Conservation (phyloP, 1,139 yeast species). For the Suhomyces bolitotheri region DNA sequence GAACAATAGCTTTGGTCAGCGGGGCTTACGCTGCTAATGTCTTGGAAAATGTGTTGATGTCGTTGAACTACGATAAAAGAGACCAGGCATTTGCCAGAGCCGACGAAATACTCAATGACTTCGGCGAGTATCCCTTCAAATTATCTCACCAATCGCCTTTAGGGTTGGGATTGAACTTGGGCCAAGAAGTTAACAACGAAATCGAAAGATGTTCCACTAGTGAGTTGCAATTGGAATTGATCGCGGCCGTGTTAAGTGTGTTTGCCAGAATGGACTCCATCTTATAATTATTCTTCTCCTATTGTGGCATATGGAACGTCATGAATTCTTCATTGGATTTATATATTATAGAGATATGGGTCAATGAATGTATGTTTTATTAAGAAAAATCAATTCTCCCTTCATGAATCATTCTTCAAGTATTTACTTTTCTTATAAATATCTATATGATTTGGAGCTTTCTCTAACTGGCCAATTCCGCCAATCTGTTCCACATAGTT, state of each 20-base stretch:
- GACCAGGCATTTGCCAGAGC: slow-evolving; percentile 93
- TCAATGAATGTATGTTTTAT: slow-evolving; percentile 7
- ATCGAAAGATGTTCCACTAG: slow-evolving; percentile 53
- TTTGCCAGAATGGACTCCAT: slow-evolving; percentile 62
- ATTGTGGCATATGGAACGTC: slow-evolving; percentile 1
- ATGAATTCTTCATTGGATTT: slow-evolving; percentile 3
- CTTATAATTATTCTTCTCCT: slow-evolving; percentile 24
- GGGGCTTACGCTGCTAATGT: slow-evolving; percentile 97
- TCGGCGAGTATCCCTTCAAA: slow-evolving; percentile 83
- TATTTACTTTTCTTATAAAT: slow-evolving; percentile 21
- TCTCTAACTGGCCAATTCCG: slow-evolving; percentile 22
- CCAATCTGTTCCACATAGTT: slow-evolving; percentile 47
- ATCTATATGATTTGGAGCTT: slow-evolving; percentile 17
- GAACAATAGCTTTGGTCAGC: slow-evolving; percentile 81
- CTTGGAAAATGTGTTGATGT: slow-evolving; percentile 80
- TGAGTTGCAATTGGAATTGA: slow-evolving; percentile 78
- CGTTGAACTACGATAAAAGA: slow-evolving; percentile 81
- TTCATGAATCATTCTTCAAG: slow-evolving; percentile 10
- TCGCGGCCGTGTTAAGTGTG: slow-evolving; percentile 80
- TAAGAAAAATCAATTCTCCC: not conserved
- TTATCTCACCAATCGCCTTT: slow-evolving; percentile 54
- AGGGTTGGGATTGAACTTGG: slow-evolving; percentile 78
- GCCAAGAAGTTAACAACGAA: slow-evolving; percentile 67
- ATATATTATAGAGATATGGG: slow-evolving; percentile 8
- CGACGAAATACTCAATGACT: slow-evolving; percentile 82